These are phyloP conservation scores for Rhodosorus marinus DNA, from an alignment of 23 red algal species.

Conservation along the genomic window DNA sequence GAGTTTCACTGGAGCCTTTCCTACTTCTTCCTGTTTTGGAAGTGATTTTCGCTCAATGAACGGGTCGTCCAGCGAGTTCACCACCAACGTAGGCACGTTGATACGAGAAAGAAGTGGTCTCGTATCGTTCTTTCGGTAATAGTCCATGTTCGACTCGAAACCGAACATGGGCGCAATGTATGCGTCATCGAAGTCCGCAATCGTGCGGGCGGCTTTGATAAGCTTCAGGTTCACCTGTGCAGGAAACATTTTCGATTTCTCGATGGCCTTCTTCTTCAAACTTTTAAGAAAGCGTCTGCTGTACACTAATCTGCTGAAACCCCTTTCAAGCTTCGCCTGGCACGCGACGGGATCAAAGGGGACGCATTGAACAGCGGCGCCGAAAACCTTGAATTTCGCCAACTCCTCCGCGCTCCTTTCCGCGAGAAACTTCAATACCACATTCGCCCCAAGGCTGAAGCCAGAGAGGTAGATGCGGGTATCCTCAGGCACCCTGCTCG, in stretches of 20 bases:
- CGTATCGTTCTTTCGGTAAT: conserved; percentile 42
- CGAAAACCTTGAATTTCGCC: conserved; percentile 26
- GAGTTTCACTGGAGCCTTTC: conserved; percentile 24
- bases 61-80: conserved; percentile 64
- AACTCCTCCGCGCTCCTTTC: conserved; percentile 5
- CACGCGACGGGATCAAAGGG: conserved; percentile 54
- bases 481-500: not conserved
- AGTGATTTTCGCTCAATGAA: conserved; percentile 40
- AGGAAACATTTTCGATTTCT: conserved; percentile 8
- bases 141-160: conserved; percentile 48
- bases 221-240: conserved; percentile 8
- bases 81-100: conserved; percentile 27
- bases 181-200: conserved; percentile 68
- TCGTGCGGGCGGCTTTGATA: conserved; percentile 17
- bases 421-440: conserved; percentile 52
- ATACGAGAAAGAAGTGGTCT: conserved; percentile 26
- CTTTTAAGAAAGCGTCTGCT: conserved; percentile 21
- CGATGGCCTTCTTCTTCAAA: conserved; percentile 21
- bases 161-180: conserved; percentile 73
- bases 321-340: conserved; percentile 45
- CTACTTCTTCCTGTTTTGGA: conserved; percentile 27
- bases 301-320: conserved; percentile 38
- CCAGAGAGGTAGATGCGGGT: conserved; percentile 11
- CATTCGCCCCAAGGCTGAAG: conserved; percentile 83
- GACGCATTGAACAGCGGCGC: conserved; percentile 50